Evolutionary conservation across 2,329 filamentous ascomycete species (phyloP).

Genomic region (Apiospora malaysiana): DNA sequence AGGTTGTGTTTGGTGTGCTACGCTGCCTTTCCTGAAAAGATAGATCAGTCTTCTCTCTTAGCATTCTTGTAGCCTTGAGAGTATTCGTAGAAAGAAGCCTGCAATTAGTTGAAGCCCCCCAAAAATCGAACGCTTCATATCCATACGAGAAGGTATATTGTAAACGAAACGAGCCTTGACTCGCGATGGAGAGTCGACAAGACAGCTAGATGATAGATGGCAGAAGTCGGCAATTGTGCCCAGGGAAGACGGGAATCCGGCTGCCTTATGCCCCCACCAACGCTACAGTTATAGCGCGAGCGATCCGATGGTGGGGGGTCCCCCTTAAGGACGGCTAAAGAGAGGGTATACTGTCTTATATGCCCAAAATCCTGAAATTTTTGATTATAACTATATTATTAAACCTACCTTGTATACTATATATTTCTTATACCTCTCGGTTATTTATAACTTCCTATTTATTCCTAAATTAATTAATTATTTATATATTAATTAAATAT

Average conservation of each 20-base stretch:
- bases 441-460: too few relatives aligned
- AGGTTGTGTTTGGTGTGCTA: not conserved
- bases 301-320: constrained; percentile 6
- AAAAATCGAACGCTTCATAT: constrained; percentile 5
- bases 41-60: not conserved
- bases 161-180: not conserved
- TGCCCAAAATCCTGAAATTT: too few relatives aligned
- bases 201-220: not conserved
- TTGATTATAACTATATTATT: too few relatives aligned
- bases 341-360: too few relatives aligned
- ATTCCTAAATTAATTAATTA: too few relatives aligned
- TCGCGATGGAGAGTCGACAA: not conserved
- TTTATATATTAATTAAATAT: too few relatives aligned
- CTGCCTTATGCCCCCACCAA: not conserved
- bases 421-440: too few relatives aligned
- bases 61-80: constrained; percentile 2
- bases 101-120: not conserved
- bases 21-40: not conserved
- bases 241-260: not conserved
- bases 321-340: too few relatives aligned
- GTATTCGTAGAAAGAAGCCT: constrained; percentile 12
- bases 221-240: not conserved
- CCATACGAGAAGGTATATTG: not conserved
- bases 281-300: not conserved
- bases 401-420: too few relatives aligned